Evolutionary conservation across 2,329 filamentous ascomycete species (phyloP).

Genomic region (Monilinia fructigena): DNA sequence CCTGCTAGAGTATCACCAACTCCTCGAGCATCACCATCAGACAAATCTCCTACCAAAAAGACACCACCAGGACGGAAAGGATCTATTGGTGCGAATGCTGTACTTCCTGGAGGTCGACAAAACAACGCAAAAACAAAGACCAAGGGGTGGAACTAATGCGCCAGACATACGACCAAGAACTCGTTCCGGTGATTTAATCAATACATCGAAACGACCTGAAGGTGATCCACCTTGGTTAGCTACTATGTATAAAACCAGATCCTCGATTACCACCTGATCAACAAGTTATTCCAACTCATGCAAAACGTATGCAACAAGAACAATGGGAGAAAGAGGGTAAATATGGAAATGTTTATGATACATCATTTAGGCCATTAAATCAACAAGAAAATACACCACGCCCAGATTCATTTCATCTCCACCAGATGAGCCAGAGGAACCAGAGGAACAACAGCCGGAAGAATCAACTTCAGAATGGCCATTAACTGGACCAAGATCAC

Average conservation of each 20-base stretch:
- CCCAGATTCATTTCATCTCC: conserved; percentile 59
- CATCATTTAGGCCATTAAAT: conserved; percentile 80
- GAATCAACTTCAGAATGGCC: conserved; percentile 56
- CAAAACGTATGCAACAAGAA: conserved; percentile 85
- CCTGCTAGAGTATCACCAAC: conserved; percentile 42
- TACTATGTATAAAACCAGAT: conserved; percentile 91
- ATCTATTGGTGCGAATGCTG: conserved; percentile 24
- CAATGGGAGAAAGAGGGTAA: conserved; percentile 93
- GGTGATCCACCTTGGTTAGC: conserved; percentile 96
- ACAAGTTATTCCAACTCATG: conserved; percentile 91
- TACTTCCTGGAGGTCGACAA: conserved; percentile 35
- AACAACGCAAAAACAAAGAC: conserved; percentile 52
- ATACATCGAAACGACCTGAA: conserved; percentile 65
- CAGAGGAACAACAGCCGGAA: conserved; percentile 34
- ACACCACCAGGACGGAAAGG: conserved; percentile 31
- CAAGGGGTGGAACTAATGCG: conserved; percentile 53
- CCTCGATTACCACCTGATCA: conserved; percentile 91
- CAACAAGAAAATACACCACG: conserved; percentile 66
- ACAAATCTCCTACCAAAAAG: conserved; percentile 56
- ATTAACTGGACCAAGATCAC: conserved; percentile 43
- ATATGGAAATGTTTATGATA: conserved; percentile 81
- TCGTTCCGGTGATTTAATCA: conserved; percentile 56
- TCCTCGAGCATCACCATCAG: conserved; percentile 42
- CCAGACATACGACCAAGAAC: conserved; percentile 58
- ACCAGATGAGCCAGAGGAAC: conserved; percentile 29